Evolutionary conservation across 176 grass and related monocot species (phyloP).

Genomic region (Phoenix dactylifera): DNA sequence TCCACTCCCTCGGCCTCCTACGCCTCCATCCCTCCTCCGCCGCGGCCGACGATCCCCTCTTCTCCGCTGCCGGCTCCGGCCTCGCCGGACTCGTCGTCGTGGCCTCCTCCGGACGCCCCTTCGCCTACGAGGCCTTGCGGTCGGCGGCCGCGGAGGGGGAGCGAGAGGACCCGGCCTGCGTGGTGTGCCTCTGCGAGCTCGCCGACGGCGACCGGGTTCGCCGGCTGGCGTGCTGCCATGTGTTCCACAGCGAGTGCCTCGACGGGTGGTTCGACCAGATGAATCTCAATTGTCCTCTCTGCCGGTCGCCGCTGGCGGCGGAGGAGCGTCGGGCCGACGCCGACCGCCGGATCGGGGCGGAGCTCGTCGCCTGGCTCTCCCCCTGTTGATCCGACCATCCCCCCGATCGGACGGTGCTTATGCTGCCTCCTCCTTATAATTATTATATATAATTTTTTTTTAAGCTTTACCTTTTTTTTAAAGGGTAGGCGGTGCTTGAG

Average conservation of each 20-base stretch:
- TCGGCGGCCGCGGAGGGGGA: neutral
- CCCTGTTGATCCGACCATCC: neutral
- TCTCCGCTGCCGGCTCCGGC: constrained; percentile 5
- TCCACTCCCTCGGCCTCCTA: neutral
- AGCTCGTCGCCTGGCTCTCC: constrained; percentile 23
- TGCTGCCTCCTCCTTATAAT: too few relatives aligned
- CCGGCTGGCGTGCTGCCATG: constrained; percentile 14
- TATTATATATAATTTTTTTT: too few relatives aligned
- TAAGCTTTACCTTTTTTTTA: too few relatives aligned
- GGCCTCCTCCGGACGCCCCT: constrained; percentile 1
- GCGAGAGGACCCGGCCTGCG: neutral
- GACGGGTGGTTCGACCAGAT: constrained; percentile 17
- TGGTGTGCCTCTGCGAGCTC: constrained; percentile 12
- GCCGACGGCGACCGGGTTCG: constrained; percentile 21
- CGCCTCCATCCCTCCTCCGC: neutral
- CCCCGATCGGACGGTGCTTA: too few relatives aligned
- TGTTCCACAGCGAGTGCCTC: constrained; percentile 19
- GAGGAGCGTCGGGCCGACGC: constrained; percentile 1
- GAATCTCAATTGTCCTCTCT: constrained; percentile 13
- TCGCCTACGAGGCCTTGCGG: neutral
- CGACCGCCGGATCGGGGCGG: constrained; percentile 16
- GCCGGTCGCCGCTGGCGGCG: constrained; percentile 3
- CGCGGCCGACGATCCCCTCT: neutral
- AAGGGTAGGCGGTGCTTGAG: too few relatives aligned
- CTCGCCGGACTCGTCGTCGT: constrained; percentile 20